These are phyloP conservation scores for Phlegmacium glaucopus DNA, from an alignment of 768 basidiomycete species.

Conservation along the genomic window DNA sequence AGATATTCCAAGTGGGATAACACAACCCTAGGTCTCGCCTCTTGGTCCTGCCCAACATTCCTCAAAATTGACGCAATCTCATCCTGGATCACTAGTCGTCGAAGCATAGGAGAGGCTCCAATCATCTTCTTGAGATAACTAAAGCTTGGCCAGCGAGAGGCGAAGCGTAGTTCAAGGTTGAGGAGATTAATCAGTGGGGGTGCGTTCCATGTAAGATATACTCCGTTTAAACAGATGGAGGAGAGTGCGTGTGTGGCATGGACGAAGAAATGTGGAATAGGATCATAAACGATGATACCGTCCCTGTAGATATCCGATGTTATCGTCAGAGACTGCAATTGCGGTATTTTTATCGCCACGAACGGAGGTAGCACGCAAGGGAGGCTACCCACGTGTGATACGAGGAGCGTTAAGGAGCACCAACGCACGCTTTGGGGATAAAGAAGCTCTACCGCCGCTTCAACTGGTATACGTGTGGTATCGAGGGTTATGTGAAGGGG, in stretches of 20 bases:
- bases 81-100: constrained; percentile 21
- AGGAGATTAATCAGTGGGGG: constrained; percentile 15
- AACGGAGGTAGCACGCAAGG: constrained; percentile 18
- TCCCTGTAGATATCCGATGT: constrained; percentile 26
- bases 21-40: constrained; percentile 10
- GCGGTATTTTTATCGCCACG: constrained; percentile 11
- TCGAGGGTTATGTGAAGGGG: constrained; percentile 24
- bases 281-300: constrained; percentile 22
- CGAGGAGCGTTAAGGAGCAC: constrained; percentile 22
- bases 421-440: constrained; percentile 16
- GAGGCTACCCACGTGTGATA: constrained; percentile 24
- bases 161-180: constrained; percentile 22
- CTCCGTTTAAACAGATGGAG: constrained; percentile 18
- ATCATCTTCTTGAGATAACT: constrained; percentile 16
- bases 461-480: constrained; percentile 20
- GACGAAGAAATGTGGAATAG: constrained; percentile 20
- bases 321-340: constrained; percentile 15
- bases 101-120: constrained; percentile 19
- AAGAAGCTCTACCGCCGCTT: constrained; percentile 7
- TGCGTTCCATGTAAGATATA: constrained; percentile 23
- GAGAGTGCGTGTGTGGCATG: constrained; percentile 17
- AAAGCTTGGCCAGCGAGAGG: constrained; percentile 22
- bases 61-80: constrained; percentile 21
- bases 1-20: constrained; percentile 14
- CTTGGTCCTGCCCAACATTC: constrained; percentile 17